Evolutionary conservation across 306 rosid species (phyloP).

Genomic region (Dalbergia cultrata): DNA sequence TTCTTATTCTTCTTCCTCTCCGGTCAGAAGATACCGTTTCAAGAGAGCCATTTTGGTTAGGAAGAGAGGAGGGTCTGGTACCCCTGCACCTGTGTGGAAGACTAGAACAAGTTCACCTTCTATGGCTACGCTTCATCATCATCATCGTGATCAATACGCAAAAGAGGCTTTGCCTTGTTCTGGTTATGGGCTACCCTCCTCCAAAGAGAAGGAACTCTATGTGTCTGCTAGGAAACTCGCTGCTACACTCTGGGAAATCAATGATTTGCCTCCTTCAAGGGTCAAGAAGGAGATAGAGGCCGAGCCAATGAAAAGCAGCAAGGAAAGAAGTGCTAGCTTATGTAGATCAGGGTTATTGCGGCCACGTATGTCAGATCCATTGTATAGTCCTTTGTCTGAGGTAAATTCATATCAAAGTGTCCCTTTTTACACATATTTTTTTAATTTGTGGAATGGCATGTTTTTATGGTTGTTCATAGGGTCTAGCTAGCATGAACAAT

Average conservation of each 20-base stretch:
- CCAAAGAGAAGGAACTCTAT: constrained; percentile 53
- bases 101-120: constrained; percentile 8
- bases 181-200: not conserved
- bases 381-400: constrained; percentile 52
- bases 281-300: constrained; percentile 41
- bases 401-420: constrained; percentile 42
- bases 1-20: constrained; percentile 65
- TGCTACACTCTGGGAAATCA: constrained; percentile 69
- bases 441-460: too few species aligned
- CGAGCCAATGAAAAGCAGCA: constrained; percentile 27
- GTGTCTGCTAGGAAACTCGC: constrained; percentile 67
- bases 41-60: constrained; percentile 66
- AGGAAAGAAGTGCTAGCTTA: constrained; percentile 29
- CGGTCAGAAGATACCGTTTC: constrained; percentile 61
- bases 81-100: constrained; percentile 67
- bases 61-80: constrained; percentile 56
- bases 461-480: not conserved
- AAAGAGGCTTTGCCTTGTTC: constrained; percentile 25
- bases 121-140: constrained; percentile 25
- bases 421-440: not conserved
- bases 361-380: constrained; percentile 60
- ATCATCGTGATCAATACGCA: not conserved
- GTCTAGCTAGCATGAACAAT: not conserved
- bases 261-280: constrained; percentile 49
- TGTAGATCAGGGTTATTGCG: constrained; percentile 33